Evolutionary conservation across 2,329 filamentous ascomycete species (phyloP).

Genomic region (Xylariaceae sp.): DNA sequence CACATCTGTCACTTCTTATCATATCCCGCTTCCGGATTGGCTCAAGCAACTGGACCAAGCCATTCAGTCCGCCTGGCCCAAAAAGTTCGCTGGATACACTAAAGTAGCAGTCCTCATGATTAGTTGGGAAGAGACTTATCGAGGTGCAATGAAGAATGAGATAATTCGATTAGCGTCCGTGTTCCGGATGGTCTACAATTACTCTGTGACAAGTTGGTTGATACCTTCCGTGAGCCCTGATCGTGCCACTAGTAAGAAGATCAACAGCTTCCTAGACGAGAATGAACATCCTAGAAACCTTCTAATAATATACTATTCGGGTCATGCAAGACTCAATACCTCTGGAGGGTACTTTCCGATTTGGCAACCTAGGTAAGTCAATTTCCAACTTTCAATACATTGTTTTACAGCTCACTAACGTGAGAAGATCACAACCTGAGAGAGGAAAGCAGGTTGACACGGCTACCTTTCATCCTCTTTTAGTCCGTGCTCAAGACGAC

Average conservation of each 20-base stretch:
- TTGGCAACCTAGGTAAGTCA: slow-evolving; percentile 1
- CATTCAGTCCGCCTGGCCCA: neutral
- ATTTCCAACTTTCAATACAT: neutral
- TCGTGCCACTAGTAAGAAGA: neutral
- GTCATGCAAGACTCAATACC: neutral
- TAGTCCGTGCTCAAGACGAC: neutral
- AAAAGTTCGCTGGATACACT: neutral
- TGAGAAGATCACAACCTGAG: neutral
- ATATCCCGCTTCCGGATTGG: neutral
- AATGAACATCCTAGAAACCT: neutral
- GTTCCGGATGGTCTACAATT: neutral
- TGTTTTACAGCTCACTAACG: no score
- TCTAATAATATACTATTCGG: slow-evolving; percentile 1
- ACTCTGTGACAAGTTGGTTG: neutral
- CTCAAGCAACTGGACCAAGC: slow-evolving; percentile 1
- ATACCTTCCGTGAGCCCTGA: neutral
- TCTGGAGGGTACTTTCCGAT: neutral
- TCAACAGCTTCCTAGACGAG: neutral
- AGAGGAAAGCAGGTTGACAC: neutral
- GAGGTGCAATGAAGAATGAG: neutral
- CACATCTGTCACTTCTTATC: neutral
- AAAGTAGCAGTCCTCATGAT: slow-evolving; percentile 6
- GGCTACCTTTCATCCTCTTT: neutral
- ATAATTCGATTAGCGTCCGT: neutral
- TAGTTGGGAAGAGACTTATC: slow-evolving; percentile 2